Base-by-base conservation (phyloP, 257 asterid species). In the Scutellaria galericulata region DNA sequence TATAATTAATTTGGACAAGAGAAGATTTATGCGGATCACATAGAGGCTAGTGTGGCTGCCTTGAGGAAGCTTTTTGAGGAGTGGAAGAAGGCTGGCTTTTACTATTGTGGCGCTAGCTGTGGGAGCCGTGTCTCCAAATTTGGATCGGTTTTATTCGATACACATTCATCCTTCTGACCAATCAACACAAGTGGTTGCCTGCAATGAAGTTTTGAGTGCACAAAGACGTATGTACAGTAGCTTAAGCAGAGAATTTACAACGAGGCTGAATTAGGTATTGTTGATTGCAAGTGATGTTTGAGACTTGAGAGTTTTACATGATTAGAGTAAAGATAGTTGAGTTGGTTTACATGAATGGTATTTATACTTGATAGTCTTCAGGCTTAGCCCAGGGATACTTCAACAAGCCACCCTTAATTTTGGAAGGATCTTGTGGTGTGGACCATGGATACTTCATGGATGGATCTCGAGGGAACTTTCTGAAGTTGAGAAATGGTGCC, bases 401-500 rank as follows among this genome's bases (percentile, higher is more conserved):
- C 55, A 52, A 73, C 78, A 68, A 83, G 14, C 77, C 86, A 60
- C 89, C 87, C 73, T 77, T 92, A 20, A 88, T 70, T 65, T 78
- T 56, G 9, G 92, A 80, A 44, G 93, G 88, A 66, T 89, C 70
- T 79, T 85, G 81, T 6, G 97, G 96, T 9, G 76, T 78, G 5
- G 90, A 82, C 96, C 98, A 92, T 1, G 98, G 98, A 46, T 89
- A 89, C 83, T 89, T 88, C 89, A 92, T 83, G 9, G 78, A 65
- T 71, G 97, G 95, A 83, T 89, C 94, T 78, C 96, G 22, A 0
- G 97, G 96, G 37, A 92, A 81, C 74, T 88, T 92, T 59, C 96
- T 85, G 87, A 89, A 88, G 88, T 92, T 92, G 58, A 92, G 78
- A 76, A 92, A 92, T 77, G 96, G 96, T 46, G 97, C 96, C 97